Evolutionary conservation across 805 yeast species (phyloP).

Genomic region (Debaryomyces maramus): DNA sequence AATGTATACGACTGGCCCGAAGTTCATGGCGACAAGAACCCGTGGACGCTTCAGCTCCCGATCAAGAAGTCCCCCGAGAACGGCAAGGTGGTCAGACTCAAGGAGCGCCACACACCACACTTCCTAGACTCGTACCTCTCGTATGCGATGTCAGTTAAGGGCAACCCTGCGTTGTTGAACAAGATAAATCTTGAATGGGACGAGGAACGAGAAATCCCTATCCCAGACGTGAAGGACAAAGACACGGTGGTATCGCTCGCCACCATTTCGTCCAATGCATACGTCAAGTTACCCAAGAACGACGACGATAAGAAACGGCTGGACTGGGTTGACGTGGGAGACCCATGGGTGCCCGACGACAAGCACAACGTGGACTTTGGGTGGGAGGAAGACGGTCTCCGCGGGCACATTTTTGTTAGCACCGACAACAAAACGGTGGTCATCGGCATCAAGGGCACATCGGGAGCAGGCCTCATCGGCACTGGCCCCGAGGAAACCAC

Average conservation of each 20-base stretch:
- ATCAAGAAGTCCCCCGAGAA: conserved; percentile 18
- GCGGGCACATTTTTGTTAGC: conserved; percentile 85
- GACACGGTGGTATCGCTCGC: conserved; percentile 77
- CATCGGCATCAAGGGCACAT: conserved; percentile 86
- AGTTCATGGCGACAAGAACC: conserved; percentile 30
- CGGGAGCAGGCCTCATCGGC: conserved; percentile 66
- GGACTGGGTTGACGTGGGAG: conserved; percentile 82
- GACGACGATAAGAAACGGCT: conserved; percentile 50
- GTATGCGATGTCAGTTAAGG: conserved; percentile 48
- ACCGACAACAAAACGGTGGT: conserved; percentile 63
- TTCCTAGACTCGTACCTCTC: conserved; percentile 65
- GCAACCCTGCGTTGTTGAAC: conserved; percentile 34
- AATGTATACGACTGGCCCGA: conserved; percentile 38
- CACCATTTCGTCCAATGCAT: conserved; percentile 86
- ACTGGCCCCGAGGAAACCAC: conserved; percentile 66
- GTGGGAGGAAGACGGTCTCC: conserved; percentile 80
- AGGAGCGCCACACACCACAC: conserved; percentile 51
- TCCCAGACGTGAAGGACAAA: conserved; percentile 77
- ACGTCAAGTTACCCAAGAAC: conserved; percentile 69
- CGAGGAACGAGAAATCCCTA: conserved; percentile 45
- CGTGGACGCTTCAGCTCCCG: conserved; percentile 39
- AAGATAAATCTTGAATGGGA: conserved; percentile 63
- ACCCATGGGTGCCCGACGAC: conserved; percentile 53
- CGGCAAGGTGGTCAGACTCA: conserved; percentile 26
- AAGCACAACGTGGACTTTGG: conserved; percentile 65